These are phyloP conservation scores for Aspergillus pseudoglaucus DNA, from an alignment of 2,329 filamentous ascomycete species.

Conservation along the genomic window DNA sequence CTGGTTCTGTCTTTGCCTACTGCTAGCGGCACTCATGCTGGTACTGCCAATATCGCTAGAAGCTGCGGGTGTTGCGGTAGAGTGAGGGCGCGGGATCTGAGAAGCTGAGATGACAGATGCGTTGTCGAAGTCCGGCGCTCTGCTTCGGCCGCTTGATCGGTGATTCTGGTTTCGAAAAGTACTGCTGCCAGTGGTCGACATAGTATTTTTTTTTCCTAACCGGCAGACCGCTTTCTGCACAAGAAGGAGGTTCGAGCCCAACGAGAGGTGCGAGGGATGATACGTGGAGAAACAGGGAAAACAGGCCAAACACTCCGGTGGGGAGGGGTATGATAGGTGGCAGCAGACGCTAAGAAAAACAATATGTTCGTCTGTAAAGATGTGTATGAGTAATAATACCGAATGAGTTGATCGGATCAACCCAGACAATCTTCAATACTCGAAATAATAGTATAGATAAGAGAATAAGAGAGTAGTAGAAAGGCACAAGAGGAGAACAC, in stretches of 20 bases:
- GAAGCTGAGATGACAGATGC: conserved; percentile 35
- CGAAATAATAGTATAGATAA: conserved; percentile 7
- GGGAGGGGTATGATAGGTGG: no score
- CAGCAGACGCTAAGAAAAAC: no score
- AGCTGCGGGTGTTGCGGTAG: conserved; percentile 34
- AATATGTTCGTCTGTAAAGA: no score
- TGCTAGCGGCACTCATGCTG: conserved; percentile 78
- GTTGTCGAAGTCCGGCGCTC: conserved; percentile 44
- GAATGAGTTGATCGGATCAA: no score
- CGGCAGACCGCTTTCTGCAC: conserved; percentile 6
- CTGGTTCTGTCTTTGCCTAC: conserved; percentile 90
- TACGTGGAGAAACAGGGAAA: background rate
- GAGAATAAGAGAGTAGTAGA: conserved; percentile 3
- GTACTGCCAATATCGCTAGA: conserved; percentile 53
- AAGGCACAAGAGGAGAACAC: conserved; percentile 5
- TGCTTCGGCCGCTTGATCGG: conserved; percentile 45
- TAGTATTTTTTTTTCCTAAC: conserved; percentile 28
- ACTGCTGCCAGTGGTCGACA: conserved; percentile 50
- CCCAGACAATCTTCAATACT: no score
- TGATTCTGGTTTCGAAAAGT: conserved; percentile 49
- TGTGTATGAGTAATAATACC: no score
- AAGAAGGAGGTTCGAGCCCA: conserved; percentile 6
- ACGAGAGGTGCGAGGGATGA: no score
- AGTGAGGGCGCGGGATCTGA: conserved; percentile 56
- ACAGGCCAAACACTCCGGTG: no score